Evolutionary conservation across 2,329 filamentous ascomycete species (phyloP).

Genomic region (Fusarium robinianum): DNA sequence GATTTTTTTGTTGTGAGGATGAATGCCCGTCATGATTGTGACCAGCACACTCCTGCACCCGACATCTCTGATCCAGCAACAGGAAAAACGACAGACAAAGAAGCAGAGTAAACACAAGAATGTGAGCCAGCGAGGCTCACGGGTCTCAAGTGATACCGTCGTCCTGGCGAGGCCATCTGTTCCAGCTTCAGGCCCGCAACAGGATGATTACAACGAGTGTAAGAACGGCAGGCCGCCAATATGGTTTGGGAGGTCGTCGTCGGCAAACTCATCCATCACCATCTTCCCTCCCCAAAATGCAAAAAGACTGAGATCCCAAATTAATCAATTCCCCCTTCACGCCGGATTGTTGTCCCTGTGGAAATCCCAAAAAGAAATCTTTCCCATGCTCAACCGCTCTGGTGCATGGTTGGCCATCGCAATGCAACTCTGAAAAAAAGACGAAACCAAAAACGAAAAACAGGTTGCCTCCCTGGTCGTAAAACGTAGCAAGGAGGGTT

Average conservation of each 20-base stretch:
- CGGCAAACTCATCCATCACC: slow-evolving; percentile 29
- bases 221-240: slow-evolving; percentile 49
- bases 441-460: slow-evolving; percentile 27
- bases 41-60: slow-evolving; percentile 40
- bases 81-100: slow-evolving; percentile 40
- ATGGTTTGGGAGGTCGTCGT: slow-evolving; percentile 34
- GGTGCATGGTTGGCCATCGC: slow-evolving; percentile 17
- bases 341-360: slow-evolving; percentile 28
- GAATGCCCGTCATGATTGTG: slow-evolving; percentile 38
- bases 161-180: slow-evolving; percentile 40
- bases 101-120: slow-evolving; percentile 47
- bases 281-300: slow-evolving; percentile 16
- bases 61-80: slow-evolving; percentile 35
- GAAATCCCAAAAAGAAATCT: slow-evolving; percentile 22
- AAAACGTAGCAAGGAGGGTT: slow-evolving; percentile 40
- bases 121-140: slow-evolving; percentile 30
- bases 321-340: slow-evolving; percentile 27
- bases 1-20: slow-evolving; percentile 33
- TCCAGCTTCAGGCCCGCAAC: slow-evolving; percentile 45
- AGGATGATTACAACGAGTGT: slow-evolving; percentile 58
- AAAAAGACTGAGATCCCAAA: no score
- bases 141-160: slow-evolving; percentile 37
- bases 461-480: slow-evolving; percentile 36
- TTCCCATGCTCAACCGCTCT: slow-evolving; percentile 31
- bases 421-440: slow-evolving; percentile 33